Base-by-base conservation (phyloP, 2,329 filamentous ascomycete species). In the Rugonectria rugulosa region DNA sequence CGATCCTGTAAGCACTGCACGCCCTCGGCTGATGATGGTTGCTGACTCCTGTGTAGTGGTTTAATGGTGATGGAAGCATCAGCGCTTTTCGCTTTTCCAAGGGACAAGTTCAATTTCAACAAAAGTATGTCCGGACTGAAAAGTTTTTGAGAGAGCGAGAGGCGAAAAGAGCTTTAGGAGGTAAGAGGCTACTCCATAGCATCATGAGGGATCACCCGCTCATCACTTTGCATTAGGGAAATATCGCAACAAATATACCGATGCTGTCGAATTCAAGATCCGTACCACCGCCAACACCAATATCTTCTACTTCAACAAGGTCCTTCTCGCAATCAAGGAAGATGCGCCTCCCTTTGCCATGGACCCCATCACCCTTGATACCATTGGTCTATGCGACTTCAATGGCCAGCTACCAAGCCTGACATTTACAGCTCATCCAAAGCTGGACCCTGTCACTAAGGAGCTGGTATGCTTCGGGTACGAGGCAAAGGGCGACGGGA, bases 1-100 rank as follows among this genome's bases (percentile, higher is more conserved):
- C 10, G 46, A 50, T 19, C 46, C 46, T 6, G 45, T 48, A 19
- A 10, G 45, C 15, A n/a, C 8, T 34, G 11, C 12, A 34, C 15
- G 14, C 14, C 3, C 40, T 11, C 1, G 7, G n/a, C 38, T 17
- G 3, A 15, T 27, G 2, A 43, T n/a, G n/a, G 4, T 5, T 9
- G 45, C 44, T 47, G 12, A 27, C 15, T 21, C 10, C n/a, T 15
- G 7, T n/a, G 5, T 4, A 55, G 53, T 56, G 53, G 53, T 56
- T 56, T 12, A 56, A 56, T 24, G 53, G 53, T 2, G 53, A 56
- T 36, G 53, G 53, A n/a, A 56, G 15, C 17, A 44, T 56, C 21
- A 45, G 24, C 19, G 53, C 53, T 7, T 56, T 56, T 26, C 40
- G 53, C 20, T 45, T 56, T 27, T 20, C 12, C 12, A 41, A 51